Evolutionary conservation across 495 filamentous ascomycete genomes (phyloP), one percentile per base, ranked within the genome.

Genomic region (Penicillium ochrochloron): DNA sequence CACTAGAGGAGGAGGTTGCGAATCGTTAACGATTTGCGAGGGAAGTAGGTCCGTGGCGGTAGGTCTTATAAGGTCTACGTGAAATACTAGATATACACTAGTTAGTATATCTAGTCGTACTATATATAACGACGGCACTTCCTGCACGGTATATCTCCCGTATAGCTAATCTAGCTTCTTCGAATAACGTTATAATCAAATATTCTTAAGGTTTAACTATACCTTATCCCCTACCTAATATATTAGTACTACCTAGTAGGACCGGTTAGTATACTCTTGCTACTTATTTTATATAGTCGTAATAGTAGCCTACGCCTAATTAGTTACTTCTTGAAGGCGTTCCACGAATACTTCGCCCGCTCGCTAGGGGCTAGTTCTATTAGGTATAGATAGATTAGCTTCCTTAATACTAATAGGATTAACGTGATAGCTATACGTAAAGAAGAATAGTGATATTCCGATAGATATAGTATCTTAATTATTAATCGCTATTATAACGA

Each of bases 111-210:
- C n/a, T 19, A 48, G 44, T 25, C 12, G 12, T 19, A 48, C 14
- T 10, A 14, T 48, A 48, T 48, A 48, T 2, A 10, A 17, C 2
- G 12, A n/a, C 2, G 14, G 44, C 21, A 48, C 44, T 19, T 48
- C 44, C 2, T n/a, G 9, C 1, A 48, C 9, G 2, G 12, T 48
- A 48, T 48, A 48, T 48, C 11, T 48, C 12, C 1, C 9, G 9
- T 48, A 48, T 48, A 48, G 21, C 17, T 48, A 48, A 17, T 48
- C 14, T 10, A 48, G 44, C 11, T 48, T 48, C 44, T 48, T 48
- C 21, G 21, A 48, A 1, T n/a, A 19, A 5, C 21, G 21, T 48
- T 48, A 48, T 1, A 17, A n/a, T n/a, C 44, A 17, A 19, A 48
- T 19, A 19, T 48, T 48, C 12, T 48, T n/a, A 2, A 48, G 44